These are phyloP conservation scores for Venturia nashicola DNA, from an alignment of 2,329 filamentous ascomycete genomes.

Conservation along the genomic window DNA sequence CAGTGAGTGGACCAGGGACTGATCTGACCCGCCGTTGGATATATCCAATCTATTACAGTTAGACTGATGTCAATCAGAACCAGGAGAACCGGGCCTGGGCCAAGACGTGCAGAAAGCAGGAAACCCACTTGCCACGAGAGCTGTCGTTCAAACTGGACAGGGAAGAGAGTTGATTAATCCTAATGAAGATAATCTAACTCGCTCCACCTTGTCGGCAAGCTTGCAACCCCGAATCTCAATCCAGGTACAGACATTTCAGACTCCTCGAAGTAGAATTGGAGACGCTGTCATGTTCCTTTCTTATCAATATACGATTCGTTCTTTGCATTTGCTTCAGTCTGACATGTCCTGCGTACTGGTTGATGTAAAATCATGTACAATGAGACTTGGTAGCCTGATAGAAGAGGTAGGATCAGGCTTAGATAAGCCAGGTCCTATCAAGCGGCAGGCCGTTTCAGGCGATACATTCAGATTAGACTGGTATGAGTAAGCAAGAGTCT, in stretches of 20 bases:
- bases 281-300: no score
- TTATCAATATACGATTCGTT: no score
- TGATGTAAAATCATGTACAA: background rate
- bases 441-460: no score
- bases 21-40: background rate
- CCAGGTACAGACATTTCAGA: no score
- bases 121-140: background rate
- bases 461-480: background rate
- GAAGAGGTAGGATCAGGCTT: no score
- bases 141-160: background rate
- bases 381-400: no score
- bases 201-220: no score
- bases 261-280: no score
- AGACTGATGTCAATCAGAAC: background rate
- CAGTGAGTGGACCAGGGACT: background rate
- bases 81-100: background rate
- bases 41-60: background rate
- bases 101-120: background rate
- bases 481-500: background rate
- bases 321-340: background rate
- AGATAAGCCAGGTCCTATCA: no score
- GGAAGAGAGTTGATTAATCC: background rate
- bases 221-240: no score
- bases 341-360: no score
- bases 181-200: background rate